Conservation (phyloP, 305 asterid genomes). For the Fraxinus xanthoxyloides region DNA sequence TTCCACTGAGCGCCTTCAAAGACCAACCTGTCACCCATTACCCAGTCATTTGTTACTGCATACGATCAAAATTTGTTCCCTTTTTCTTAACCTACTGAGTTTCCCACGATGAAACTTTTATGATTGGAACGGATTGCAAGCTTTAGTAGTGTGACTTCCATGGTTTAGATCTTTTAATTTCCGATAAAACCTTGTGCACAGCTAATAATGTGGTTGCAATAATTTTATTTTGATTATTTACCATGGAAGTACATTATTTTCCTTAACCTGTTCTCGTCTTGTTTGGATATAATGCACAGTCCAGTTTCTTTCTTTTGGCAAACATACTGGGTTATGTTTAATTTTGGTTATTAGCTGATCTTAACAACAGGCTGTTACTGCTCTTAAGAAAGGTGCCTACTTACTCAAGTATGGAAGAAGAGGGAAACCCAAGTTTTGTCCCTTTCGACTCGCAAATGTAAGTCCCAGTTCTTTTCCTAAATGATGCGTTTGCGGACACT, state of each 20-base stretch:
- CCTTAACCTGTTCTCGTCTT: background rate
- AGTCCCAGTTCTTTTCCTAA: slow-evolving; percentile 21
- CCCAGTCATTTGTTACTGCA: background rate
- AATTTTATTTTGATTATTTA: background rate
- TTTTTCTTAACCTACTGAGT: background rate
- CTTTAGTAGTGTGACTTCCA: background rate
- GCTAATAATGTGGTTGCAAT: background rate
- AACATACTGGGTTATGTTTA: slow-evolving; percentile 20
- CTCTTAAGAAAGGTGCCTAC: slow-evolving; percentile 86
- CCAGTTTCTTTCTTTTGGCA: slow-evolving; percentile 12
- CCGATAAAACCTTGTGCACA: background rate
- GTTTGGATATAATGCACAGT: background rate
- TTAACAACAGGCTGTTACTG: slow-evolving; percentile 69
- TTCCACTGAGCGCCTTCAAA: background rate
- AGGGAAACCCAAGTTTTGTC: slow-evolving; percentile 94
- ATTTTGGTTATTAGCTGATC: slow-evolving; percentile 26
- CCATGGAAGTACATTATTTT: background rate
- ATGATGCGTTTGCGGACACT: slow-evolving; percentile 8
- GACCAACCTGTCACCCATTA: background rate
- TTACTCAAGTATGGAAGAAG: slow-evolving; percentile 88
- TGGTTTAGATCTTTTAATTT: background rate
- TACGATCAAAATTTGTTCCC: background rate
- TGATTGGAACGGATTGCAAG: background rate
- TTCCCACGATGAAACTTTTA: background rate
- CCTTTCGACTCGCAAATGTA: slow-evolving; percentile 84